Conservation (phyloP, 257 asterid species). For the Knoxia roxburghii region DNA sequence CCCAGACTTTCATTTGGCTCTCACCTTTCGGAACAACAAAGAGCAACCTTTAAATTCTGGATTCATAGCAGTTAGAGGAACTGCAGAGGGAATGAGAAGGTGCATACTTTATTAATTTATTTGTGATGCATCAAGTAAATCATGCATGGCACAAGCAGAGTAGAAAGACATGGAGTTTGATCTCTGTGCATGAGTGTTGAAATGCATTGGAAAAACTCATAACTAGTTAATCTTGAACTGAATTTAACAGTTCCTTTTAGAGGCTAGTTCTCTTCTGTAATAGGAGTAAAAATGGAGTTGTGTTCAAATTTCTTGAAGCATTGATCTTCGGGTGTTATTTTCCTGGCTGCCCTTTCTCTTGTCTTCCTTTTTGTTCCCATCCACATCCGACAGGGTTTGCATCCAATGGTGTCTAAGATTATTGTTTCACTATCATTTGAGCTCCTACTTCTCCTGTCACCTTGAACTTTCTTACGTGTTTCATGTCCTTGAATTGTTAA, state of each 20-base stretch:
- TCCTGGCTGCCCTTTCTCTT: background rate
- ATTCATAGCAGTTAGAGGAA: conserved; percentile 89
- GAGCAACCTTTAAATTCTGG: conserved; percentile 95
- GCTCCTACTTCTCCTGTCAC: background rate
- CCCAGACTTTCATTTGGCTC: conserved; percentile 74
- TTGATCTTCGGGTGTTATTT: background rate
- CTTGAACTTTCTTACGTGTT: background rate
- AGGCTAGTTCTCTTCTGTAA: background rate
- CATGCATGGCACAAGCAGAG: too few species aligned
- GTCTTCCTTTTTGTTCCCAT: background rate
- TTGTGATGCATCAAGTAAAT: background rate
- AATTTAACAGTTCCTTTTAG: background rate
- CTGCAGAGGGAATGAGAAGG: conserved; percentile 70
- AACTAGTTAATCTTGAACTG: background rate
- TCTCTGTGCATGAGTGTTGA: background rate
- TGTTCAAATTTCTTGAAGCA: background rate
- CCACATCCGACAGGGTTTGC: background rate
- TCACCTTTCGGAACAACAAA: conserved; percentile 94
- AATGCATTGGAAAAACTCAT: background rate
- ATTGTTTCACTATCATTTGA: background rate
- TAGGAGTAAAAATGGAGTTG: background rate
- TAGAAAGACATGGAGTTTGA: too few species aligned
- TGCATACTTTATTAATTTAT: conserved; percentile 20
- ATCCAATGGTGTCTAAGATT: background rate
- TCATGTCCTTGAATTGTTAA: background rate